Conservation (phyloP, 1,139 yeast genomes). For the Diutina ranongensis region DNA sequence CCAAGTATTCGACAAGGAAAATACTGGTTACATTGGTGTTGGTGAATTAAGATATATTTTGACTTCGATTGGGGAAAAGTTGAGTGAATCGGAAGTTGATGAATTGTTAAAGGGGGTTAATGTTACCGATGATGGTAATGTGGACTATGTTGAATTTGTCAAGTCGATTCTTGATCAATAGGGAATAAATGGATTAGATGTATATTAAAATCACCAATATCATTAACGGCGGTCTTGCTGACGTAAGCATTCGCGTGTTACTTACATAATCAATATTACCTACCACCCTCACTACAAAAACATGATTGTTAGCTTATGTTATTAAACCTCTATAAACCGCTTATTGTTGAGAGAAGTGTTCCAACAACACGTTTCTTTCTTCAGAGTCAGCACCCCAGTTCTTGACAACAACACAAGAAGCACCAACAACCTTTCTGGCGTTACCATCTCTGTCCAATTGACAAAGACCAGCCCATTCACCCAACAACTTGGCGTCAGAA, state of each 20-base stretch:
- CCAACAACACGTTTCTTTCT: conserved; percentile 94
- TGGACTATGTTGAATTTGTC: conserved; percentile 90
- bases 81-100: conserved; percentile 84
- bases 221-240: too few relatives aligned
- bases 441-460: conserved; percentile 99
- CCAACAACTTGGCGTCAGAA: conserved; percentile 98
- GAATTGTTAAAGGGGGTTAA: conserved; percentile 92
- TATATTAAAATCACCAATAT: too few relatives aligned
- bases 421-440: conserved; percentile 99
- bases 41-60: conserved; percentile 93
- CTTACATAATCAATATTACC: too few relatives aligned
- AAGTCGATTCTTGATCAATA: conserved; percentile 79
- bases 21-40: conserved; percentile 91
- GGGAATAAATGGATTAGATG: too few relatives aligned
- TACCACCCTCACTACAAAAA: too few relatives aligned
- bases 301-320: not conserved
- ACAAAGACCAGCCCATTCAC: conserved; percentile 99
- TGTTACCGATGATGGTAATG: conserved; percentile 87
- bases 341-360: conserved; percentile 89
- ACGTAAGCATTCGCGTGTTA: too few relatives aligned
- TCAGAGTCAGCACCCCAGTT: conserved; percentile 99
- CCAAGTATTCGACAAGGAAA: conserved; percentile 94
- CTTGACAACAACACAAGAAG: conserved; percentile 98
- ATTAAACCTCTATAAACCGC: conserved; percentile 7
- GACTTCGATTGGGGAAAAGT: conserved; percentile 88